A percentile compares a stretch with the other conserved stretches of the same genome.
These are phyloP conservation scores for Alternaria arbusti DNA, from an alignment of 2,329 filamentous ascomycete genomes.

Conservation along the genomic window DNA sequence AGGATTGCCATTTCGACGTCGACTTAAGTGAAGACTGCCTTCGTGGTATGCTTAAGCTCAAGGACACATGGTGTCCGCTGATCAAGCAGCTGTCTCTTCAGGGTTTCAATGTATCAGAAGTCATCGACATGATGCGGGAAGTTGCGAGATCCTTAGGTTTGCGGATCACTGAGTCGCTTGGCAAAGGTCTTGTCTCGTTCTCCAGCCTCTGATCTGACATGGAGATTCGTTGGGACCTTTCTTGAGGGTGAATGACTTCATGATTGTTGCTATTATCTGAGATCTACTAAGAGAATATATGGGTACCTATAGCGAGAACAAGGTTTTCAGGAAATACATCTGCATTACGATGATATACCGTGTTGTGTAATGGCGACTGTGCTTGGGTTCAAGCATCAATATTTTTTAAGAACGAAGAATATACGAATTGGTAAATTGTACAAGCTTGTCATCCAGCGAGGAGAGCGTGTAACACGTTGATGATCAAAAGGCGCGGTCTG, in stretches of 20 bases:
- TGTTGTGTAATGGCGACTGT: background rate
- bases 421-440: background rate
- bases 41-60: background rate
- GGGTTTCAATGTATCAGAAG: background rate
- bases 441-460: background rate
- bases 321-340: rapidly evolving
- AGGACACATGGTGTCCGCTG: constrained; percentile 1
- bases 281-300: background rate
- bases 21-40: background rate
- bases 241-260: background rate
- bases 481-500: background rate
- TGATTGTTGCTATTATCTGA: background rate
- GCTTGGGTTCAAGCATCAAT: background rate
- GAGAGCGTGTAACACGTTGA: background rate
- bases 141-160: background rate
- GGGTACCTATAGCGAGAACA: background rate
- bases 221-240: background rate
- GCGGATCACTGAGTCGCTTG: background rate
- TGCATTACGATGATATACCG: background rate
- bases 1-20: background rate
- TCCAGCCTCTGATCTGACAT: background rate
- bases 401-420: background rate
- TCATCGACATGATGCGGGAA: background rate
- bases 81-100: background rate
- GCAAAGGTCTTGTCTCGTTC: background rate